These are phyloP conservation scores for Ziziphus jujuba DNA, from an alignment of 306 rosid species.

Conservation along the genomic window DNA sequence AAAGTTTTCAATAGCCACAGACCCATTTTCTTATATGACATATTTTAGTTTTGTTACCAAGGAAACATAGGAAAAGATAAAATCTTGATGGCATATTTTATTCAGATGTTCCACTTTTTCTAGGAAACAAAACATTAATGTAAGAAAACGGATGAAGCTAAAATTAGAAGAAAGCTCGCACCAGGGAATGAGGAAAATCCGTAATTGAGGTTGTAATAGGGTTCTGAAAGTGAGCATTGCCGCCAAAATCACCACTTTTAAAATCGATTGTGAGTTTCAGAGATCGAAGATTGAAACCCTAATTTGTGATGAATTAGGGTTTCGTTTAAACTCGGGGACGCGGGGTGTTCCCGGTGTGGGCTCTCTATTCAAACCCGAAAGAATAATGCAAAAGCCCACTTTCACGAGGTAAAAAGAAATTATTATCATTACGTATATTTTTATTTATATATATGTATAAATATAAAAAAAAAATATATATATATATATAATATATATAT, in stretches of 20 bases:
- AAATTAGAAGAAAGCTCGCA: constrained; percentile 26
- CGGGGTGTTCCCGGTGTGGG: neutral
- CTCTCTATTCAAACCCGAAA: too few species aligned
- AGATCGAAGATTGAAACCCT: constrained; percentile 1
- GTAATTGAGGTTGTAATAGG: constrained; percentile 39
- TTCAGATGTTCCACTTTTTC: neutral
- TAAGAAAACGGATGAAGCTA: constrained; percentile 2
- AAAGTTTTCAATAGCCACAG: neutral
- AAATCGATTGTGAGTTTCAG: constrained; percentile 9
- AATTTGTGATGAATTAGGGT: neutral
- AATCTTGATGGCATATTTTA: too few species aligned
- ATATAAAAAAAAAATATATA: too few species aligned
- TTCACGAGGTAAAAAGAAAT: too few species aligned
- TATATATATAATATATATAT: too few species aligned
- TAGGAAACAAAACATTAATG: constrained; percentile 28
- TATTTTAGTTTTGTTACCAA: too few species aligned
- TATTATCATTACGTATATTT: too few species aligned
- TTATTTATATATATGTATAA: too few species aligned
- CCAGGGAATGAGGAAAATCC: constrained; percentile 43
- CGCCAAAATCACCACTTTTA: constrained; percentile 52
- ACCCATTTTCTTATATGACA: too few species aligned
- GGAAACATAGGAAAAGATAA: too few species aligned
- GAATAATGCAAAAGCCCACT: too few species aligned
- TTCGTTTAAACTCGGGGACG: neutral
- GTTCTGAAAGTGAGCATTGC: constrained; percentile 46